Evolutionary conservation across 495 filamentous ascomycete species (phyloP).

Genomic region (Daldinia bambusicola): DNA sequence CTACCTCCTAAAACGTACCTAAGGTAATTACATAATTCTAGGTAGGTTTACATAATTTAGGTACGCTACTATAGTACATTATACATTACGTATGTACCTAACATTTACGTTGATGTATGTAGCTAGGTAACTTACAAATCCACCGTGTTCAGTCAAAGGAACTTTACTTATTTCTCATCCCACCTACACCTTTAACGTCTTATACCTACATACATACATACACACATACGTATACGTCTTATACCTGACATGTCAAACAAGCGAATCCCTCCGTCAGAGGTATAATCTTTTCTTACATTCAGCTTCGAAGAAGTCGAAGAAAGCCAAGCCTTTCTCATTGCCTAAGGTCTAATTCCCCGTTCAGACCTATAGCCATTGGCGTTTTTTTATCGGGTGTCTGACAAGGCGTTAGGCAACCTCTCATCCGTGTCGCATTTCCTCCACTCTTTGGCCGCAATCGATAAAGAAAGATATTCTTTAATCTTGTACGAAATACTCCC

Average conservation of each 20-base stretch:
- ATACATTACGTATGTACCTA: no score
- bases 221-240: no score
- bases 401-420: slow-evolving; percentile 25
- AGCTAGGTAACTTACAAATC: slow-evolving; percentile 1
- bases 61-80: no score
- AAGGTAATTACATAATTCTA: not conserved
- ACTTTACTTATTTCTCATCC: not conserved
- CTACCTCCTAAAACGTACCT: no score
- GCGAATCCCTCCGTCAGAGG: not conserved
- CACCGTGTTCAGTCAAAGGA: not conserved
- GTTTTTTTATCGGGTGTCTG: no score
- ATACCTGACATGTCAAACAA: not conserved
- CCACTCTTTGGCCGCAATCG: not conserved
- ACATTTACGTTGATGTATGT: no score
- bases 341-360: not conserved
- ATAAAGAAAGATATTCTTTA: slow-evolving; percentile 7
- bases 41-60: not conserved
- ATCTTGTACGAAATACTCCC: not conserved
- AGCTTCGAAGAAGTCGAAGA: not conserved
- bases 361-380: not conserved
- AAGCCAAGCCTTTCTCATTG: not conserved
- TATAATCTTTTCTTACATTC: not conserved
- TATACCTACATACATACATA: not conserved
- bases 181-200: not conserved
- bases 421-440: slow-evolving; percentile 16